These are phyloP conservation scores for Fusarium scirpi DNA, from an alignment of 2,329 filamentous ascomycete genomes.

Conservation along the genomic window DNA sequence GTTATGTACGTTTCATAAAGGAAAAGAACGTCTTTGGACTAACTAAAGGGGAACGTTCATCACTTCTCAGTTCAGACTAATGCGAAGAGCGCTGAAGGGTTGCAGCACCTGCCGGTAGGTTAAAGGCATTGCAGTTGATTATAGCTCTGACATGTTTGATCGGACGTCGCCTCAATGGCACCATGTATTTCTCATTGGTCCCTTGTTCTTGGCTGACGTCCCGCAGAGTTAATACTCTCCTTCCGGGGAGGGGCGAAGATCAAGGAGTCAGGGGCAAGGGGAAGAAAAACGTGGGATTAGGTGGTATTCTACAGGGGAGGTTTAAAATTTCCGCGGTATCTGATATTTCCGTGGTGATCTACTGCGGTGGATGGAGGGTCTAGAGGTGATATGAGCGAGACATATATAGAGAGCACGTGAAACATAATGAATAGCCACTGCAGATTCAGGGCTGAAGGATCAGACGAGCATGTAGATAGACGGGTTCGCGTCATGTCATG, in stretches of 20 bases:
- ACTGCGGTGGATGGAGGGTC: neutral
- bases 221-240: neutral
- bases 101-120: neutral
- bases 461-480: neutral
- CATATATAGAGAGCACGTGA: neutral
- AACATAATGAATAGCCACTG: neutral
- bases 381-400: neutral
- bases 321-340: neutral
- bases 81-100: neutral
- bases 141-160: constrained; percentile 3
- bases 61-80: neutral
- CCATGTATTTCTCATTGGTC: neutral
- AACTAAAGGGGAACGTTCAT: neutral
- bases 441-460: neutral
- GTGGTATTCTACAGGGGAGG: neutral
- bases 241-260: neutral
- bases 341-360: neutral
- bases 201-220: neutral
- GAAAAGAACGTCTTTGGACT: neutral
- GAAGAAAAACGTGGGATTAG: neutral
- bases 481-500: neutral
- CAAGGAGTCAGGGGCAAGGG: neutral
- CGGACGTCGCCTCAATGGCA: neutral
- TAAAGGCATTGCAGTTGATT: neutral
- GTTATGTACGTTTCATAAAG: neutral